A percentile compares a stretch with the other conserved stretches of the same genome.
Conservation (phyloP, 2,329 filamentous ascomycete species). For the Ramularia endophylla region DNA sequence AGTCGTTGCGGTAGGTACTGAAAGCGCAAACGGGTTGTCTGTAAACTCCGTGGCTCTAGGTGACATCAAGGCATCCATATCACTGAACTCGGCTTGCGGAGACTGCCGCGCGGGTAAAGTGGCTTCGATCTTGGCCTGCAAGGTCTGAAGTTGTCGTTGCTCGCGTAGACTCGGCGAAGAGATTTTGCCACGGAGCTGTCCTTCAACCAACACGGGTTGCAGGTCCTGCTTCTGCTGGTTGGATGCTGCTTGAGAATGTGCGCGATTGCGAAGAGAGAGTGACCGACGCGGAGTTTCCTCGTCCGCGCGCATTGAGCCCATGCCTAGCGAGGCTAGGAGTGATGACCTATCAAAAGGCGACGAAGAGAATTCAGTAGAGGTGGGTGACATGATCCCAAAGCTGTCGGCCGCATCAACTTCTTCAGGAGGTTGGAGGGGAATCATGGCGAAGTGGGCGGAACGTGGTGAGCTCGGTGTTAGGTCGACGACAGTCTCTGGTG, state of each 20-base stretch:
- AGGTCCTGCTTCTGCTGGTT: constrained; percentile 1
- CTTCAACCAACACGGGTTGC: too few species aligned
- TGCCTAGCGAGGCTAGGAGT: constrained; percentile 30
- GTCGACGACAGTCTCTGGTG: background rate
- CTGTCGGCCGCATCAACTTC: constrained; percentile 31
- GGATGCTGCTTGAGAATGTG: constrained; percentile 3
- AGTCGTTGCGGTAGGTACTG: constrained; percentile 27
- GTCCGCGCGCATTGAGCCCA: constrained; percentile 29
- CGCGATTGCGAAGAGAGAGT: constrained; percentile 15
- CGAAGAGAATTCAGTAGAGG: constrained; percentile 36
- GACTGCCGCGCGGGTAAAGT: constrained; percentile 11
- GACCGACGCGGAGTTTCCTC: constrained; percentile 20
- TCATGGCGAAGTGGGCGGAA: constrained; percentile 33
- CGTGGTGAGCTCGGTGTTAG: constrained; percentile 32
- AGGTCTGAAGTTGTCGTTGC: constrained; percentile 27
- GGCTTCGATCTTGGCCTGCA: constrained; percentile 29
- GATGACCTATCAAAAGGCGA: constrained; percentile 31
- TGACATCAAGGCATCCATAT: constrained; percentile 53
- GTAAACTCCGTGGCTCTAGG: constrained; percentile 69
- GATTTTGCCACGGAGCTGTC: constrained; percentile 21
- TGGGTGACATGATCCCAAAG: constrained; percentile 34
- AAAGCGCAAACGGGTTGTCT: constrained; percentile 51
- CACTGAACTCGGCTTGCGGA: background rate
- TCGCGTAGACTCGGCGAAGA: constrained; percentile 31
- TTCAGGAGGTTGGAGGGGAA: constrained; percentile 26